Conservation (phyloP, 2,329 filamentous ascomycete genomes). For the Verruconis gallopava region DNA sequence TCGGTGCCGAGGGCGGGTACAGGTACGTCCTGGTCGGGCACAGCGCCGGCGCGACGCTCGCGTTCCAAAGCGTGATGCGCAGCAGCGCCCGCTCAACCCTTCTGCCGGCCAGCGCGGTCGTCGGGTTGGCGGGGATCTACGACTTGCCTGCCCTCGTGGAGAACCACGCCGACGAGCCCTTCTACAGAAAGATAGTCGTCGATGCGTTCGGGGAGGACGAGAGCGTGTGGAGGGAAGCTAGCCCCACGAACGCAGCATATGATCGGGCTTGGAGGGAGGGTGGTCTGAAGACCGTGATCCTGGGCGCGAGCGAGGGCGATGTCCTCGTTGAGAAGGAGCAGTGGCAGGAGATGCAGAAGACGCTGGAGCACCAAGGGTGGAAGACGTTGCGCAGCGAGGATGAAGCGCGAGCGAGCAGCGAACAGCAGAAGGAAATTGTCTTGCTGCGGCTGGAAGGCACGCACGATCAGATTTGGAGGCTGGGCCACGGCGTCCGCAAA, state of each 20-base stretch:
- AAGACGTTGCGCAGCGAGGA: not conserved
- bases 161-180: not conserved
- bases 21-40: not conserved
- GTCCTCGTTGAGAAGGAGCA: not conserved
- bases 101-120: not conserved
- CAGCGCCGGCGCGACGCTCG: not conserved
- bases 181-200: not conserved
- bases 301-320: not conserved
- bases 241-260: not conserved
- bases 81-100: not conserved
- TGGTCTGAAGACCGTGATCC: not conserved
- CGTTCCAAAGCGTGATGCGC: not conserved
- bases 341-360: not conserved
- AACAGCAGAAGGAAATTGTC: not conserved
- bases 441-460: not conserved
- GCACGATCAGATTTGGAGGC: not conserved
- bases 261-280: not conserved
- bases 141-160: not conserved
- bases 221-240: not conserved
- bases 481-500: not conserved
- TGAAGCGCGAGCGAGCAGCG: not conserved
- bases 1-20: not conserved
- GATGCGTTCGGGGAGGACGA: not conserved
- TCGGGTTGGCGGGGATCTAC: not conserved
- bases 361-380: not conserved